phyloP scores from a whole-genome alignment of 148 eudicot genomes.

The Amaranthus cruentus region DNA sequence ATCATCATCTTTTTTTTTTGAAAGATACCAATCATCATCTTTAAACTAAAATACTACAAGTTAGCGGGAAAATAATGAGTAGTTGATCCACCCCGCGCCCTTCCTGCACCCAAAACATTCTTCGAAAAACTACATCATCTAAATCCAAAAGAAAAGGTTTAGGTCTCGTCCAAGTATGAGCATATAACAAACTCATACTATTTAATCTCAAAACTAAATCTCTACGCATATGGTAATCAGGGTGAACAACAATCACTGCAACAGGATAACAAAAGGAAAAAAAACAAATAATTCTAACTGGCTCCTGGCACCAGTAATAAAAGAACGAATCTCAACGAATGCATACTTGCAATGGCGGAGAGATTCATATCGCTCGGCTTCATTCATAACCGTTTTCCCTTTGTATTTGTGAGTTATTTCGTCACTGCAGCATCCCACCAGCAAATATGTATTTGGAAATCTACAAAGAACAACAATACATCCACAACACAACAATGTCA shows the following conservation, averaged over 20 bases:
- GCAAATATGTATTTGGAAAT: conserved; percentile 68
- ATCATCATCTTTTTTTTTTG: too few species aligned
- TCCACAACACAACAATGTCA: neutral
- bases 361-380: conserved; percentile 62
- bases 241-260: neutral
- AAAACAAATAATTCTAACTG: too few species aligned
- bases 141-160: too few species aligned
- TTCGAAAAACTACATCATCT: too few species aligned
- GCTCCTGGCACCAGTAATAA: too few species aligned
- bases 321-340: neutral
- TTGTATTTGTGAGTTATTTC: conserved; percentile 55
- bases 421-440: conserved; percentile 75
- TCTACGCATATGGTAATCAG: neutral
- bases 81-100: too few species aligned
- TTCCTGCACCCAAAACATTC: too few species aligned
- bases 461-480: conserved; percentile 20
- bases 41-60: too few species aligned
- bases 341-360: conserved; percentile 74
- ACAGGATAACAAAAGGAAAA: neutral
- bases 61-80: too few species aligned
- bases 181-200: neutral
- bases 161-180: too few species aligned
- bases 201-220: neutral
- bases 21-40: too few species aligned
- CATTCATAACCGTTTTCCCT: conserved; percentile 78